These are phyloP conservation scores for Kernera saxatilis DNA, from an alignment of 345 rosid species.

Conservation along the genomic window DNA sequence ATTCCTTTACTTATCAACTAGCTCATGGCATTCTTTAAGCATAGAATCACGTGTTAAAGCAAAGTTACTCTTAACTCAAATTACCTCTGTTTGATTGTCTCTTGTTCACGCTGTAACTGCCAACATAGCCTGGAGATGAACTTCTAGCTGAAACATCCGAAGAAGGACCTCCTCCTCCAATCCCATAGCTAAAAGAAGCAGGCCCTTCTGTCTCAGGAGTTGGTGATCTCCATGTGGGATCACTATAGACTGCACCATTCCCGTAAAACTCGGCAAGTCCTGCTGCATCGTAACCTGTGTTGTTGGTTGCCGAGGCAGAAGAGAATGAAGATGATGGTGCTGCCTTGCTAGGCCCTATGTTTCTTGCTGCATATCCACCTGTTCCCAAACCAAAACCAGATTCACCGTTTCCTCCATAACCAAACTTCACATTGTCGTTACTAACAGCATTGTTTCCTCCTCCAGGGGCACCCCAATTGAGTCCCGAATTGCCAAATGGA, in stretches of 20 bases:
- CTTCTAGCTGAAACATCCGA: constrained; percentile 61
- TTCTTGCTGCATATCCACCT: constrained; percentile 47
- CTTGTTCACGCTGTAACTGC: constrained; percentile 69
- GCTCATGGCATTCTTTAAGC: constrained; percentile 4
- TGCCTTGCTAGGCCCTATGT: constrained; percentile 34
- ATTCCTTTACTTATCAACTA: neutral
- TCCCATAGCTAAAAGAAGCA: constrained; percentile 64
- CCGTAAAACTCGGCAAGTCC: constrained; percentile 61
- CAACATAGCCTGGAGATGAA: constrained; percentile 63
- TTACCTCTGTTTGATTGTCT: constrained; percentile 91
- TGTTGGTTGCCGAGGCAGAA: constrained; percentile 37
- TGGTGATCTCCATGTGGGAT: constrained; percentile 75
- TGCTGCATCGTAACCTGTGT: constrained; percentile 46
- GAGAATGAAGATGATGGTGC: constrained; percentile 61
- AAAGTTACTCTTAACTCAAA: neutral
- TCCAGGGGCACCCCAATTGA: constrained; percentile 66
- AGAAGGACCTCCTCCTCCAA: constrained; percentile 50
- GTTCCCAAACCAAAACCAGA: constrained; percentile 29
- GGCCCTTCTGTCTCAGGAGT: constrained; percentile 60
- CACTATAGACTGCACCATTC: constrained; percentile 62
- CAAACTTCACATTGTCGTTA: constrained; percentile 24
- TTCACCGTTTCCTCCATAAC: constrained; percentile 31
- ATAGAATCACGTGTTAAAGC: constrained; percentile 12
- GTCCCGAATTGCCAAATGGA: constrained; percentile 61
- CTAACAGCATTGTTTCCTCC: constrained; percentile 27